Evolutionary conservation across 257 asterid genomes (phyloP), one percentile per base, ranked within the genome.

Genomic region (Cruciata laevipes): DNA sequence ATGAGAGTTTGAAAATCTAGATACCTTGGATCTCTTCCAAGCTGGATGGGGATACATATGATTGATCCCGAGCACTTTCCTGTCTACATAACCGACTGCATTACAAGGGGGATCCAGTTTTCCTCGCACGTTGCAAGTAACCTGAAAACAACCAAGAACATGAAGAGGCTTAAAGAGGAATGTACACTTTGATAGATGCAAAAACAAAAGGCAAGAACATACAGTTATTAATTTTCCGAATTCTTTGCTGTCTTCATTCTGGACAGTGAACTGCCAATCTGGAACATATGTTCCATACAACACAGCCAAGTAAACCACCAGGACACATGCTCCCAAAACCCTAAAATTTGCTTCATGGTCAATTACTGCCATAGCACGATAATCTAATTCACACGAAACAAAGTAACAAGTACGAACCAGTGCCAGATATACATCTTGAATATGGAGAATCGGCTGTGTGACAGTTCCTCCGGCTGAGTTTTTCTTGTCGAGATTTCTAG

Each of bases 21-120:
- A 74, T 47, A 80, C 94, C 83, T 78, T 77, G 73, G 94, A 83
- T 78, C 96, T 80, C 83, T 84, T 84, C 96, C 94, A 89, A 63
- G 91, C 94, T 14, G 96, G 96, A 71, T 67, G 88, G 24, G 63
- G 85, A 76, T 89, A 89, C 81, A 89, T 69, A 72, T 89, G 96
- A 81, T 84, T 81, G 74, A 86, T 77, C 66, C 96, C 91, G 23
- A 86, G 89, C 37, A 89, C 78, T 72, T 69, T 65, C 76, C 94
- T 86, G 71, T 89, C 96, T 20, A 88, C 47, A 75, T 86, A 84
- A 71, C 90, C 93, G 49, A 86, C 96, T 63, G 93, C 93, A 73
- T 88, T 88, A 77, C 96, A 89, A 67, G 91, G 86, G 71, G 94
- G 91, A 73, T 83, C 79, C 77, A 86, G 38, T 62, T 77, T 78